Evolutionary conservation across 208 protist genomes (phyloP).

Genomic region (Herpetomonas tarakana): DNA sequence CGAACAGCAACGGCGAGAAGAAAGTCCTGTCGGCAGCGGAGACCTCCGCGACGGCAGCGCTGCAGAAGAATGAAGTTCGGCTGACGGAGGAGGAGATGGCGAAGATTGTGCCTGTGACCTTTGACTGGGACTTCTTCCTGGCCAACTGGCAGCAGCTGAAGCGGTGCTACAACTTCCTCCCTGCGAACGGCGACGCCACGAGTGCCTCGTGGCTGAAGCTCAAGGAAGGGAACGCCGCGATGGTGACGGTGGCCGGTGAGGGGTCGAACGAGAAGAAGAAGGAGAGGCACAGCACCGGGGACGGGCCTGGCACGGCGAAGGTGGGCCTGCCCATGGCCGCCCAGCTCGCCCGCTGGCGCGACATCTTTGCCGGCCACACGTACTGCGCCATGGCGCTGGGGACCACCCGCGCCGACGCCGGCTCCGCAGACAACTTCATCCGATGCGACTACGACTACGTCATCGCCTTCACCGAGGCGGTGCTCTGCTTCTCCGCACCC

Average conservation of each 20-base stretch:
- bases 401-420: constrained; percentile 77
- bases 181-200: no score
- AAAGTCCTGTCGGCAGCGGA: not conserved
- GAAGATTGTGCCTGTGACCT: constrained; percentile 39
- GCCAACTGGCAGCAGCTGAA: constrained; percentile 12
- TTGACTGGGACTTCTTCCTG: constrained; percentile 67
- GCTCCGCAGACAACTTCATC: constrained; percentile 52
- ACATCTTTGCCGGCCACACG: constrained; percentile 53
- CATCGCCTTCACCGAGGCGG: constrained; percentile 56
- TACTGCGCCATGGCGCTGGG: constrained; percentile 76
- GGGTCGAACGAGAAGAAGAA: constrained; percentile 3
- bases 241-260: constrained; percentile 11
- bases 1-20: not conserved
- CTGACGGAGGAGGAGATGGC: constrained; percentile 19
- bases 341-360: constrained; percentile 19
- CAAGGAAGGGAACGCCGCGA: not conserved
- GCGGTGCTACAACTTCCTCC: constrained; percentile 1
- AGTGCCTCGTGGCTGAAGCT: not conserved
- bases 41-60: not conserved
- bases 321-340: constrained; percentile 1
- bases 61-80: constrained; percentile 13
- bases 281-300: not conserved
- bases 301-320: not conserved
- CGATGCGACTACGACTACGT: constrained; percentile 79
- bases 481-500: constrained; percentile 42